Conservation (phyloP, 768 basidiomycete genomes). For the Tylopilus felleus region DNA sequence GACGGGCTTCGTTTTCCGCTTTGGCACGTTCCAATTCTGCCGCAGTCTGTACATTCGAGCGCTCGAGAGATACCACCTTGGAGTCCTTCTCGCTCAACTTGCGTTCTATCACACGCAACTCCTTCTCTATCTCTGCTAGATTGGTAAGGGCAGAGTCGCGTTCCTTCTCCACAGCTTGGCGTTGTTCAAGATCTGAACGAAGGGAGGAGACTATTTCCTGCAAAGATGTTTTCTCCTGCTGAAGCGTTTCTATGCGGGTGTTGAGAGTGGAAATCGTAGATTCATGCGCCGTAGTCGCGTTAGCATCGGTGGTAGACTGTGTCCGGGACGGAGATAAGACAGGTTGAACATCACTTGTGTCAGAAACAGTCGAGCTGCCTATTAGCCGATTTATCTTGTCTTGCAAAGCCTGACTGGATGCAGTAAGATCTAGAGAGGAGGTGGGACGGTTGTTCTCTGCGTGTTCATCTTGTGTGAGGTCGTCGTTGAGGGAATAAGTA, state of each 20-base stretch:
- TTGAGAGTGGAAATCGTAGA: conserved; percentile 20
- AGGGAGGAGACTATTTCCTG: conserved; percentile 32
- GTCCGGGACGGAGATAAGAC: conserved; percentile 30
- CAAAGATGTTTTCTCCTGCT: conserved; percentile 68
- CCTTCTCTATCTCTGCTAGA: conserved; percentile 42
- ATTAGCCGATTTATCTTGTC: conserved; percentile 48
- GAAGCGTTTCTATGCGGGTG: conserved; percentile 53
- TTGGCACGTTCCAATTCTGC: conserved; percentile 46
- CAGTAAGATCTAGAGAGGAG: conserved; percentile 35
- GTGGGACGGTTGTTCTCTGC: conserved; percentile 12
- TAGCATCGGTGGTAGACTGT: conserved; percentile 38
- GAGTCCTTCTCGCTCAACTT: conserved; percentile 42
- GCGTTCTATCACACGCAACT: conserved; percentile 41
- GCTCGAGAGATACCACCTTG: conserved; percentile 47
- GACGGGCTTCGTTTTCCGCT: conserved; percentile 41
- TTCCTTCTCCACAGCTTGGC: conserved; percentile 39
- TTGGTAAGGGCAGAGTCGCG: conserved; percentile 40
- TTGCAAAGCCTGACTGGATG: conserved; percentile 42
- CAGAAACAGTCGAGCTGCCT: conserved; percentile 25
- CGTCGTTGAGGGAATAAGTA: conserved; percentile 39
- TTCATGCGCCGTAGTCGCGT: conserved; percentile 12
- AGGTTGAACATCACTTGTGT: conserved; percentile 10
- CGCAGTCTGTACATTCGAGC: conserved; percentile 34
- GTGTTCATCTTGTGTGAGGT: conserved; percentile 14
- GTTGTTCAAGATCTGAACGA: conserved; percentile 20